Percentiles rank a stretch among this genome's conserved stretches.
Conservation (phyloP, 129 eudicot genomes). For the Deinandra increscens region DNA sequence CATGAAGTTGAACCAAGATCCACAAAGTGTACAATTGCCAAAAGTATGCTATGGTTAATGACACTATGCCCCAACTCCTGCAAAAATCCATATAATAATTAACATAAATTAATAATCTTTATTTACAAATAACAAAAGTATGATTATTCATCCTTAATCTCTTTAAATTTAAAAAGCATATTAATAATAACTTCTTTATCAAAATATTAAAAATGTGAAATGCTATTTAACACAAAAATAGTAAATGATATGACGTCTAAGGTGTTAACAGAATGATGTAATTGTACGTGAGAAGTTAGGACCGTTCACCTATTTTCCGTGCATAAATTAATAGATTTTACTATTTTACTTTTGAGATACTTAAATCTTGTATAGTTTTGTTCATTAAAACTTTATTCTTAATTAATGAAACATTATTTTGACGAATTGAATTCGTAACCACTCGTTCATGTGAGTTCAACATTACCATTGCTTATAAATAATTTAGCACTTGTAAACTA, state of each 20-base stretch:
- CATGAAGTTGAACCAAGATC: constrained; percentile 86
- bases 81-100: not conserved
- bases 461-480: no score
- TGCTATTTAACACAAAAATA: not conserved
- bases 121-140: not conserved
- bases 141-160: not conserved
- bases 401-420: no score
- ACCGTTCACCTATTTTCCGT: not conserved
- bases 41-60: constrained; percentile 52
- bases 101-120: not conserved
- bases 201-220: not conserved
- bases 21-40: constrained; percentile 88
- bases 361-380: not conserved
- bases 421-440: not conserved
- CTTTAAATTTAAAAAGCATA: not conserved
- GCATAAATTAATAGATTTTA: not conserved
- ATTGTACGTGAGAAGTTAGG: not conserved
- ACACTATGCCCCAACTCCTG: constrained; percentile 72
- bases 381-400: not conserved
- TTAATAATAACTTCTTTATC: not conserved
- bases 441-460: not conserved
- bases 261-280: not conserved
- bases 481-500: not conserved
- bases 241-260: constrained; percentile 3
- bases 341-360: not conserved